Conservation (phyloP, 306 rosid genomes). For the Prunus armeniaca region DNA sequence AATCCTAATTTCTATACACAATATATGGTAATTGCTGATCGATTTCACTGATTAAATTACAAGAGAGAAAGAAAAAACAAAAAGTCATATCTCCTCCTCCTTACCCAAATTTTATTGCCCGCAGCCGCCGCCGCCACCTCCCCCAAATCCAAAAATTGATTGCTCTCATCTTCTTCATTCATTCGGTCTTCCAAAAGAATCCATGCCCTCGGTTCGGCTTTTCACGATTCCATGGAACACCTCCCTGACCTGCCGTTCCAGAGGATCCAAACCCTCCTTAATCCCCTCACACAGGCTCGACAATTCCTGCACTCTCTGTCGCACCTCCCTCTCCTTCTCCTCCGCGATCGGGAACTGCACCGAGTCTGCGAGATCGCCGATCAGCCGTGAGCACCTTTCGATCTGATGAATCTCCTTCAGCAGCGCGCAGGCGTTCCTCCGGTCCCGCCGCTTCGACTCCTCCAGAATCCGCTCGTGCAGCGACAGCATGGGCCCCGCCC, state of each 20-base stretch:
- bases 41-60: constrained; percentile 25
- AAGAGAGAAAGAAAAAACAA: background rate
- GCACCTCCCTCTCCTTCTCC: constrained; percentile 62
- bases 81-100: constrained; percentile 5
- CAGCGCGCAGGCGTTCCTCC: constrained; percentile 68
- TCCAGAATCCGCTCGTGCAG: constrained; percentile 75
- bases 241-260: constrained; percentile 82
- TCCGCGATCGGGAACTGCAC: constrained; percentile 67
- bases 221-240: constrained; percentile 77
- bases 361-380: constrained; percentile 65
- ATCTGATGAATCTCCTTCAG: constrained; percentile 79
- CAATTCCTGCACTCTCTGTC: constrained; percentile 64
- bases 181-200: constrained; percentile 43
- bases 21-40: constrained; percentile 21
- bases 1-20: constrained; percentile 42
- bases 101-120: constrained; percentile 22
- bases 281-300: constrained; percentile 47
- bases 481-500: constrained; percentile 63
- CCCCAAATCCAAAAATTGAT: constrained; percentile 19
- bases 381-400: constrained; percentile 65
- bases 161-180: background rate
- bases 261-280: constrained; percentile 69
- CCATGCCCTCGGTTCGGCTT: constrained; percentile 74
- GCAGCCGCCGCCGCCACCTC: background rate
- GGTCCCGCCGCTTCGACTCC: constrained; percentile 74